These are phyloP conservation scores for Sporobolomyces phaffii DNA, from an alignment of 768 basidiomycete species.

Conservation along the genomic window DNA sequence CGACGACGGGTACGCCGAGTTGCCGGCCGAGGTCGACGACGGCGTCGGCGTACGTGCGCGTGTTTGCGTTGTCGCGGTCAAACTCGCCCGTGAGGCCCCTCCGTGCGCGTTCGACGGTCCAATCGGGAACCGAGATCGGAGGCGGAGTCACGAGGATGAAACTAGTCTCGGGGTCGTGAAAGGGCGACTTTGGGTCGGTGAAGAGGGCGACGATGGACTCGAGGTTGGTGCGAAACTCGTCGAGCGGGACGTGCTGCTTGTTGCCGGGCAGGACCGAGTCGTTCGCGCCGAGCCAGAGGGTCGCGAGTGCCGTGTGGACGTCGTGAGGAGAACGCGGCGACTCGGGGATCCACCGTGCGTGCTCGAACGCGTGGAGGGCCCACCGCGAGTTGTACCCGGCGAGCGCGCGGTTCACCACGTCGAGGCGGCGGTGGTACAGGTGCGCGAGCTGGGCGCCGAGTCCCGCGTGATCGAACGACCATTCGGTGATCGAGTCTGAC, in stretches of 20 bases:
- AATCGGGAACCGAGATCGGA: slow-evolving; percentile 6
- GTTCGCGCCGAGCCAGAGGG: slow-evolving; percentile 40
- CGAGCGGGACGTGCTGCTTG: slow-evolving; percentile 31
- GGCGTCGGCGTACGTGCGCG: slow-evolving; percentile 21
- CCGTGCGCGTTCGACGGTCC: slow-evolving; percentile 2
- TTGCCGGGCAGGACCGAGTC: slow-evolving; percentile 21
- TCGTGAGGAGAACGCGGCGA: not conserved
- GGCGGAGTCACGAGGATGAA: slow-evolving; percentile 34
- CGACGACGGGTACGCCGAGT: slow-evolving; percentile 7
- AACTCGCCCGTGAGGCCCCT: not conserved
- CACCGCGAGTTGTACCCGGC: not conserved
- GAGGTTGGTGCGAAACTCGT: slow-evolving; percentile 25
- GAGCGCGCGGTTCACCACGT: slow-evolving; percentile 2
- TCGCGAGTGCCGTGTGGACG: slow-evolving; percentile 6
- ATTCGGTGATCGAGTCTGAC: slow-evolving; percentile 37
- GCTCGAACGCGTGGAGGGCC: not conserved
- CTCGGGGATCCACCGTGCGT: not conserved
- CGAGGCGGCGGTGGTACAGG: slow-evolving; percentile 27
- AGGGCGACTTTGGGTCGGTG: not conserved
- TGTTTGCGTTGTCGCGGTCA: slow-evolving; percentile 17
- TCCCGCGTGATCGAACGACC: slow-evolving; percentile 14
- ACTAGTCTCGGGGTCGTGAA: slow-evolving; percentile 14
- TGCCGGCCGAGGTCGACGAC: slow-evolving; percentile 10
- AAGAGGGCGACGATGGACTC: slow-evolving; percentile 13
- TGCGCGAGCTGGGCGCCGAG: slow-evolving; percentile 13